phyloP scores from a whole-genome alignment of 73 alveolate species.

The Durusdinium trenchii region DNA sequence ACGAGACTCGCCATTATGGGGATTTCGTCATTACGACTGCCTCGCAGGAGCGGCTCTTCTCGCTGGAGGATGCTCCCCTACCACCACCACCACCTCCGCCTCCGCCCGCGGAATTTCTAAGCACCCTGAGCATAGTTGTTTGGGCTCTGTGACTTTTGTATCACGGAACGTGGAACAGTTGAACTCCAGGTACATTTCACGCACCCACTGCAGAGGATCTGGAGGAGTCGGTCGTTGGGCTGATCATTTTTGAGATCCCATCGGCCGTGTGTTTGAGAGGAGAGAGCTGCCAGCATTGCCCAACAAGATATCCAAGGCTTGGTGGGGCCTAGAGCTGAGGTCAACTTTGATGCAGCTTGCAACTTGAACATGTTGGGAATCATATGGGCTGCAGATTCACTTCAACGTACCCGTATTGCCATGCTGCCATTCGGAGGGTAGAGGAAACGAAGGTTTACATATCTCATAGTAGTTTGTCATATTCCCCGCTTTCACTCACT shows the following conservation, averaged over 20 bases:
- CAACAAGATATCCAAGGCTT: conserved; percentile 24
- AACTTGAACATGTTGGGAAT: no score
- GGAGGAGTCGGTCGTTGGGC: conserved; percentile 11
- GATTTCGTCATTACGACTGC: background rate
- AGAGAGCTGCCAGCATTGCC: conserved; percentile 52
- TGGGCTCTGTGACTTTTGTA: background rate
- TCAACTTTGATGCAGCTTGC: background rate
- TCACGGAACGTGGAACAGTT: background rate
- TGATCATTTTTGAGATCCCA: background rate
- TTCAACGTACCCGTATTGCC: background rate
- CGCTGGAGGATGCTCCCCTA: conserved; percentile 3
- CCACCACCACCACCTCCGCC: conserved; percentile 53
- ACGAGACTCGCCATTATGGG: background rate
- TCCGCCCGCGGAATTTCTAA: conserved; percentile 53
- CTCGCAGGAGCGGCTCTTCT: conserved; percentile 53
- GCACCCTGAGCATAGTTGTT: no score
- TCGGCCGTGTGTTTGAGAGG: background rate
- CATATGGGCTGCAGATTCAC: no score
- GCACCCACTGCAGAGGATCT: conserved; percentile 50
- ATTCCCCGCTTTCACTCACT: no score
- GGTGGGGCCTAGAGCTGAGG: conserved; percentile 27
- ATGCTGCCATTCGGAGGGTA: background rate
- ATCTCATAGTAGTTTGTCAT: background rate
- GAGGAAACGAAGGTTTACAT: background rate
- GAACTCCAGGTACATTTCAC: conserved; percentile 29